Percentiles rank a stretch among this genome's conserved stretches.
Conservation (phyloP, 345 rosid species). For the Ceriops zippeliana region DNA sequence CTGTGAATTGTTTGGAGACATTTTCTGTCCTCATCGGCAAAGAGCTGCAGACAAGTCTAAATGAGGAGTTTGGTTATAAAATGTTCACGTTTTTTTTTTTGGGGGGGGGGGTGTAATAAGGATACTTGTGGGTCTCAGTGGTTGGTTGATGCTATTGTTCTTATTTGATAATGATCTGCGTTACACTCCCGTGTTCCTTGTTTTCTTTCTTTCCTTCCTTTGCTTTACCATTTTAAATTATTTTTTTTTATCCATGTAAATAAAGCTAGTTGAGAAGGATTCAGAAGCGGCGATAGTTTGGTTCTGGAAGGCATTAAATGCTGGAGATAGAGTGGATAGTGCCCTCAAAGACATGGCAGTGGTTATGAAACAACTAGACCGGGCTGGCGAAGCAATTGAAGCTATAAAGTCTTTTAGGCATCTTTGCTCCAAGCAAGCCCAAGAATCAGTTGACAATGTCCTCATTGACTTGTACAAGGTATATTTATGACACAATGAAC, state of each 20-base stretch:
- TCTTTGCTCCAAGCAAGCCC: slow-evolving; percentile 81
- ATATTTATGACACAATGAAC: background rate
- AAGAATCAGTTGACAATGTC: slow-evolving; percentile 87
- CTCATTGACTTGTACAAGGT: slow-evolving; percentile 97
- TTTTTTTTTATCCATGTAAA: background rate
- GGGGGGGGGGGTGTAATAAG: too few species aligned
- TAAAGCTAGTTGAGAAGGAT: slow-evolving; percentile 72
- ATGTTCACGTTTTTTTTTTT: too few species aligned
- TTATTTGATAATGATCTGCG: too few species aligned
- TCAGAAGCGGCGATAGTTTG: slow-evolving; percentile 73
- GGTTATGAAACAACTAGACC: slow-evolving; percentile 78
- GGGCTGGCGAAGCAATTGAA: slow-evolving; percentile 85
- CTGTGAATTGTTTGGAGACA: too few species aligned
- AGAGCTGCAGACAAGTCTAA: too few species aligned
- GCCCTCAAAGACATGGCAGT: slow-evolving; percentile 98
- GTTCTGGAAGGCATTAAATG: slow-evolving; percentile 93
- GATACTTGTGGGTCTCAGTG: too few species aligned
- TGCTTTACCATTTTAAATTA: background rate
- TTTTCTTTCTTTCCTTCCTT: background rate
- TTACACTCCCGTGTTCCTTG: too few species aligned
- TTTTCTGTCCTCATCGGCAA: too few species aligned
- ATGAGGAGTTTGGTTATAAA: too few species aligned
- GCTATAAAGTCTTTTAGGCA: slow-evolving; percentile 77
- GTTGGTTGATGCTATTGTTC: too few species aligned
- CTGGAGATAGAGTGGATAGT: slow-evolving; percentile 82